Evolutionary conservation across 2,329 filamentous ascomycete species (phyloP).

Genomic region (Didymella sp.): DNA sequence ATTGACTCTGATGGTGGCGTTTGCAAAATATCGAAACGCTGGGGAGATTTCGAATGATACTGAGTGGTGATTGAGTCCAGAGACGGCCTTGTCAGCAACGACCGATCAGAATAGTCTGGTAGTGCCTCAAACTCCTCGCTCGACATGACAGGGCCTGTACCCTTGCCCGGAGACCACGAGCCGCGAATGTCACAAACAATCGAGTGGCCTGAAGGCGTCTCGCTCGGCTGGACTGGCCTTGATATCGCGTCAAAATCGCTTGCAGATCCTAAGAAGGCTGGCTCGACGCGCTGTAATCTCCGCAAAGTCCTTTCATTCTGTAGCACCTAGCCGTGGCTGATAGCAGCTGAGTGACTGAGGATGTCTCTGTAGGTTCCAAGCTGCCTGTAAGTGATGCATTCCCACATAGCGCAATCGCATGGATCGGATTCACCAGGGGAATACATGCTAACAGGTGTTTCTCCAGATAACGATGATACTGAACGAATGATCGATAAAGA

Average conservation of each 20-base stretch:
- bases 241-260: neutral
- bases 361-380: neutral
- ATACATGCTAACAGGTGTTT: neutral
- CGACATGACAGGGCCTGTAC: neutral
- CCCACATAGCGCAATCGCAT: neutral
- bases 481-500: neutral
- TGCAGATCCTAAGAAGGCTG: neutral
- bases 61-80: neutral
- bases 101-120: neutral
- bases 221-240: neutral
- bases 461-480: neutral
- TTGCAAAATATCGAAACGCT: neutral
- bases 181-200: neutral
- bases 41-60: neutral
- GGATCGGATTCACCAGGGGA: neutral
- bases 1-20: neutral
- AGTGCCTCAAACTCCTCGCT: neutral
- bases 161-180: neutral
- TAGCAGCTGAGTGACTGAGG: neutral
- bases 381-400: neutral
- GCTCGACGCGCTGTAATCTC: neutral
- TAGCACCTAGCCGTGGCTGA: conserved; percentile 9
- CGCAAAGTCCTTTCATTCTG: neutral
- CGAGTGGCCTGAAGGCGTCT: neutral
- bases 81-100: neutral